Conservation (phyloP, 192 early-diverging fungal species). For the Backusella liffmaniae region DNA sequence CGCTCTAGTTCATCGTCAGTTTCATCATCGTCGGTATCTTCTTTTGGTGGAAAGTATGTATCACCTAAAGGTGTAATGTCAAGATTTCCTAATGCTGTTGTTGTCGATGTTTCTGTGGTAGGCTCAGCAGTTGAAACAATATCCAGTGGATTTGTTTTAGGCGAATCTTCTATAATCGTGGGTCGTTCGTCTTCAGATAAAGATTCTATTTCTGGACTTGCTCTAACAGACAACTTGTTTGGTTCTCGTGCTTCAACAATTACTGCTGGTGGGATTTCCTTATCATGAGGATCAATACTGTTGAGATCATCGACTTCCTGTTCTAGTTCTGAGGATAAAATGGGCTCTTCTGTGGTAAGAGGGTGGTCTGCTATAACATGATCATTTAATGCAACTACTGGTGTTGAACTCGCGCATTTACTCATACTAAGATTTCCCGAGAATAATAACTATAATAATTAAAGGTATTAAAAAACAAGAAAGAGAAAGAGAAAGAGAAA, state of each 20-base stretch:
- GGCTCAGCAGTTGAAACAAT: not conserved
- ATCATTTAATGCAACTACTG: not conserved
- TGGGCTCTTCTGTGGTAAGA: constrained; percentile 21
- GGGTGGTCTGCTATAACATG: constrained; percentile 4
- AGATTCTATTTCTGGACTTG: not conserved
- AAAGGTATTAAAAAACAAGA: not conserved
- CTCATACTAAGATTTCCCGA: not conserved
- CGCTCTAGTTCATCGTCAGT: constrained; percentile 17
- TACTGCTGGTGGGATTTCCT: not conserved
- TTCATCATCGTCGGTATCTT: constrained; percentile 5
- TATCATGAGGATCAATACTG: not conserved
- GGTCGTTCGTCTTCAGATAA: not conserved
- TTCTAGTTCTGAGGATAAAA: not conserved
- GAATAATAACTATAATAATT: not conserved
- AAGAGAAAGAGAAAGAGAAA: not conserved
- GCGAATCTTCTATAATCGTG: not conserved
- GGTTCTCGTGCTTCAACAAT: constrained; percentile 14
- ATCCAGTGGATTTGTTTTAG: not conserved
- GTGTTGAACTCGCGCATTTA: not conserved
- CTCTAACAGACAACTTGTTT: not conserved
- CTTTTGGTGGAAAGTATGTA: not conserved
- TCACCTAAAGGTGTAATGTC: not conserved
- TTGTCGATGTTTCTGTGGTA: not conserved
- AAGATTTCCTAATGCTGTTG: not conserved
- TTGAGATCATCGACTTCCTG: constrained; percentile 12